These are phyloP conservation scores for Carnegiea gigantea DNA, from an alignment of 179 eudicot species.

Conservation along the genomic window DNA sequence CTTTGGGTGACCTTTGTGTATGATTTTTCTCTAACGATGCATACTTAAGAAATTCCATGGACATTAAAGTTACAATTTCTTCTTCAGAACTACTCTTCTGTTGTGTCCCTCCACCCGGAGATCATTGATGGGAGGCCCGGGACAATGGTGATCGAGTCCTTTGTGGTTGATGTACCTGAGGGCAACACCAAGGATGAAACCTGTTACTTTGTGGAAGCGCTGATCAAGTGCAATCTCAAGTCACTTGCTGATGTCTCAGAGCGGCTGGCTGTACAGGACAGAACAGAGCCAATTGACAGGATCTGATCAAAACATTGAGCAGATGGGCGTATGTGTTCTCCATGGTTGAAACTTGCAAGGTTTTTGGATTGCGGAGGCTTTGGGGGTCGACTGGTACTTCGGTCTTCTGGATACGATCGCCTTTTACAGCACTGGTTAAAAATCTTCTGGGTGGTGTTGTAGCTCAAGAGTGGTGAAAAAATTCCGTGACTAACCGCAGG, in stretches of 20 bases:
- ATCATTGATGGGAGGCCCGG: conserved; percentile 83
- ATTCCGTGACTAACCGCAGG: conserved; percentile 22
- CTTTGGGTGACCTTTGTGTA: background rate
- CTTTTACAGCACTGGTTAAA: conserved; percentile 12
- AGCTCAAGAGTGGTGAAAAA: conserved; percentile 8
- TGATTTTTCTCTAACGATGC: background rate
- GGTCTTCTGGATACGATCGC: conserved; percentile 20
- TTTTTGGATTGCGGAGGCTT: conserved; percentile 30
- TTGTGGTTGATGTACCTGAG: conserved; percentile 78
- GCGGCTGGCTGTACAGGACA: conserved; percentile 66
- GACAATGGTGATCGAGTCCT: conserved; percentile 78
- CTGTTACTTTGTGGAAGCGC: conserved; percentile 70
- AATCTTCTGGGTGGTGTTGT: conserved; percentile 14
- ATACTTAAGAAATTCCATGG: background rate
- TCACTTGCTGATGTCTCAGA: conserved; percentile 73
- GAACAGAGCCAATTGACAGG: conserved; percentile 56
- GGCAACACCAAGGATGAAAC: conserved; percentile 85
- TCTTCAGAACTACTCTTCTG: conserved; percentile 76
- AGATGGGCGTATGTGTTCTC: conserved; percentile 18
- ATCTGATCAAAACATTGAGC: conserved; percentile 26
- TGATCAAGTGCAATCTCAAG: conserved; percentile 78
- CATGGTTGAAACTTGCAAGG: conserved; percentile 53
- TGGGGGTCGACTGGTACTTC: conserved; percentile 47
- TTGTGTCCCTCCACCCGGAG: conserved; percentile 73
- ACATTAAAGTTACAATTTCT: background rate